These are phyloP conservation scores for Terana coerulea DNA, from an alignment of 768 basidiomycete genomes.

Conservation along the genomic window DNA sequence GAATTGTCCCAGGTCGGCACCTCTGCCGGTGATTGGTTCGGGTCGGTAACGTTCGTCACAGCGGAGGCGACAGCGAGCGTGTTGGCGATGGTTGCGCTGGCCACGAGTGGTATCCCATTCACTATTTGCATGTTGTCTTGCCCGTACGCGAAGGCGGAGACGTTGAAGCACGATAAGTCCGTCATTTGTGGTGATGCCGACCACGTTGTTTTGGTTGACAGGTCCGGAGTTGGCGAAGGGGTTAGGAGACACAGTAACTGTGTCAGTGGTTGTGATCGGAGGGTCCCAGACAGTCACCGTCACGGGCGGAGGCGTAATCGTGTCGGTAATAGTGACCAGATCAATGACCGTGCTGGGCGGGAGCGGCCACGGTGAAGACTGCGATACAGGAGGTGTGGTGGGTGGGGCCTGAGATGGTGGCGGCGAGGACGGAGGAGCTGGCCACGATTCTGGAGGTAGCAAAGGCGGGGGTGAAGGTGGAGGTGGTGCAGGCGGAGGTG, in stretches of 20 bases:
- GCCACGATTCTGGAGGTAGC: neutral
- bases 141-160: constrained; percentile 53
- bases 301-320: constrained; percentile 14
- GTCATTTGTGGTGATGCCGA: constrained; percentile 46
- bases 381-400: neutral
- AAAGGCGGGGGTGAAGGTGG: neutral
- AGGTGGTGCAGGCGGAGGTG: neutral
- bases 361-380: too few species aligned
- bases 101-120: constrained; percentile 37
- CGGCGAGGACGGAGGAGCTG: neutral
- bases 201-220: constrained; percentile 37
- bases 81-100: constrained; percentile 24
- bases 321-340: constrained; percentile 14
- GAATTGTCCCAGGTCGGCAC: constrained; percentile 26
- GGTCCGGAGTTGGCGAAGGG: constrained; percentile 4
- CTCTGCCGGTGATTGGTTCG: constrained; percentile 13
- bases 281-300: constrained; percentile 19
- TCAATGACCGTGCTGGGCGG: constrained; percentile 10
- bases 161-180: constrained; percentile 56
- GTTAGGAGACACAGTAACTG: constrained; percentile 14
- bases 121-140: constrained; percentile 54
- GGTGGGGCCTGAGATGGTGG: neutral
- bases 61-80: constrained; percentile 12
- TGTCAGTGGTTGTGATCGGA: constrained; percentile 18
- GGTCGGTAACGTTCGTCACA: constrained; percentile 10